A percentile compares a stretch with the other conserved stretches of the same genome.
Evolutionary conservation across 192 early-diverging fungal genomes (phyloP).

Genomic region (Lobosporangium transversale): DNA sequence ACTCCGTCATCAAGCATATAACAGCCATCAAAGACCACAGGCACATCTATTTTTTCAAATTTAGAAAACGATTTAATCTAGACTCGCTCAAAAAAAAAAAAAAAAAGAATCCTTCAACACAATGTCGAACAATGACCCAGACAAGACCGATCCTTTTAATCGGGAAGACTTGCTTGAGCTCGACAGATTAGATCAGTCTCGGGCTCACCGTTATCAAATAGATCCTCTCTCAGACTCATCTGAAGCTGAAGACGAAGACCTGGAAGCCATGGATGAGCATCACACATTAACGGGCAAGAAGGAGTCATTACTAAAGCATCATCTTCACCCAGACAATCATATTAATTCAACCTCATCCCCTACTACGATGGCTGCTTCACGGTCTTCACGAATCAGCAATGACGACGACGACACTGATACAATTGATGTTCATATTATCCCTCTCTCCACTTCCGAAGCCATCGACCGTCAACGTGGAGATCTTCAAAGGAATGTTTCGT

Average conservation of each 20-base stretch:
- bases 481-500: constrained; percentile 66
- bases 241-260: constrained; percentile 41
- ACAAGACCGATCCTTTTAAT: constrained; percentile 42
- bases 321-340: constrained; percentile 5
- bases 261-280: constrained; percentile 24
- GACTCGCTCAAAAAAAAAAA: background rate
- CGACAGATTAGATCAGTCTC: constrained; percentile 24
- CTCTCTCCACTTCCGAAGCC: constrained; percentile 46
- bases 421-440: constrained; percentile 49
- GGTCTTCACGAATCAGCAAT: background rate
- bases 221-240: constrained; percentile 54
- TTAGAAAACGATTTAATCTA: background rate
- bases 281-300: constrained; percentile 38
- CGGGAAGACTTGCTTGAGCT: constrained; percentile 44
- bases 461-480: constrained; percentile 47
- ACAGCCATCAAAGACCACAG: background rate
- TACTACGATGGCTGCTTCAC: constrained; percentile 5
- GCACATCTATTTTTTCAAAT: background rate
- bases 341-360: background rate
- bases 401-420: constrained; percentile 38
- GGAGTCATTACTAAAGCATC: constrained; percentile 38
- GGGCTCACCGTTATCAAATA: constrained; percentile 40
- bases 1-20: too few species aligned
- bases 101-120: background rate
- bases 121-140: constrained; percentile 8